Evolutionary conservation across 2,329 filamentous ascomycete genomes (phyloP).

Genomic region (Orbilia oligospora): DNA sequence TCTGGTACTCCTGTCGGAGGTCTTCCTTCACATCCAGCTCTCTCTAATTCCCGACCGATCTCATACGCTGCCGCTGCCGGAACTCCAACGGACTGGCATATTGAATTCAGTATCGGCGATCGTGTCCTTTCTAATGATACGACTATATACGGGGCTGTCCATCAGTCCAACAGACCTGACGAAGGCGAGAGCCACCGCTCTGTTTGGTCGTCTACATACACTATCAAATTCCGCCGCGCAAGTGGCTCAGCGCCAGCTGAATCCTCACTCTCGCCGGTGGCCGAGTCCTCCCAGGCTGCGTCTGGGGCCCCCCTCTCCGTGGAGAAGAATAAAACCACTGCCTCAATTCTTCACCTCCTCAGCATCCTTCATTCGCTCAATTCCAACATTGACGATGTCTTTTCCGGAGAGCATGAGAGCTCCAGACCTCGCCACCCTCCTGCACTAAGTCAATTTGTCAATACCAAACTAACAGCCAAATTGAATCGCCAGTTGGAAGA

Average conservation of each 20-base stretch:
- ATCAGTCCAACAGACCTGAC: slow-evolving; percentile 67
- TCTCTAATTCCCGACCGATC: slow-evolving; percentile 73
- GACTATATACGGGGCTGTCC: slow-evolving; percentile 94
- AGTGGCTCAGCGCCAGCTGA: slow-evolving; percentile 84
- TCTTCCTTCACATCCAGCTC: slow-evolving; percentile 67
- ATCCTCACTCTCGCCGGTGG: slow-evolving; percentile 73
- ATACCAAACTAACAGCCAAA: slow-evolving; percentile 97
- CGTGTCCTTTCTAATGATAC: slow-evolving; percentile 90
- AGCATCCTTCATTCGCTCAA: slow-evolving; percentile 94
- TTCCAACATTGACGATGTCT: slow-evolving; percentile 89
- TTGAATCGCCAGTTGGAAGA: slow-evolving; percentile 97
- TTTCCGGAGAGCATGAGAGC: slow-evolving; percentile 81
- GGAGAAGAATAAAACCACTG: slow-evolving; percentile 84
- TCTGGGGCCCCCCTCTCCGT: slow-evolving; percentile 82
- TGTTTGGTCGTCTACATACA: slow-evolving; percentile 90
- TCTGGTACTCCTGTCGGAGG: slow-evolving; percentile 67
- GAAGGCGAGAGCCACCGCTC: slow-evolving; percentile 79
- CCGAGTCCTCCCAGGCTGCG: slow-evolving; percentile 70
- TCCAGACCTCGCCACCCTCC: slow-evolving; percentile 80
- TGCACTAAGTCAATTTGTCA: slow-evolving; percentile 93
- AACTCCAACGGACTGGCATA: slow-evolving; percentile 93
- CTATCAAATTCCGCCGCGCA: slow-evolving; percentile 91
- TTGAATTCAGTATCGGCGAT: slow-evolving; percentile 90
- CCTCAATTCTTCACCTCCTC: slow-evolving; percentile 87
- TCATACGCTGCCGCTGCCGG: slow-evolving; percentile 89